A percentile compares a stretch with the other conserved stretches of the same genome.
These are phyloP conservation scores for Phytophthora colocasiae DNA, from an alignment of 352 stramenopile genomes.

Conservation along the genomic window DNA sequence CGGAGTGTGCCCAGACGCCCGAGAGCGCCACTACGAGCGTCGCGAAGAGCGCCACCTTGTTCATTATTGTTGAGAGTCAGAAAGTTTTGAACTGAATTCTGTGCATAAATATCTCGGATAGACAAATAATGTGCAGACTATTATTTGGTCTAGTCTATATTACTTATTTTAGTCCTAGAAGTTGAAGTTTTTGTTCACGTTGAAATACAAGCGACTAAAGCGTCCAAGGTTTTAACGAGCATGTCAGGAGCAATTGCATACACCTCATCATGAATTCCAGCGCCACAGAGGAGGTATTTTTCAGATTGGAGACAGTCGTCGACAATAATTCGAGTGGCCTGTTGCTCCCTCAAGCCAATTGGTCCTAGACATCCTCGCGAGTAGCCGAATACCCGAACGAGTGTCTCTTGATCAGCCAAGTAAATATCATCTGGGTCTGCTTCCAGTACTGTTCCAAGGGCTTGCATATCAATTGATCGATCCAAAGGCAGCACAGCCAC, in stretches of 20 bases:
- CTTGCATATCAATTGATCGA: conserved; percentile 61
- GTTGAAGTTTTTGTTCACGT: too few relatives aligned
- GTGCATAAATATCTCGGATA: too few relatives aligned
- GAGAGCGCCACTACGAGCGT: conserved; percentile 14
- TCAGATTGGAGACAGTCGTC: conserved; percentile 39
- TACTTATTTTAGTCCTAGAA: too few relatives aligned
- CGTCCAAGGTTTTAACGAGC: conserved; percentile 20
- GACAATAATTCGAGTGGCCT: conserved; percentile 57
- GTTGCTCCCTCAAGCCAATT: conserved; percentile 64
- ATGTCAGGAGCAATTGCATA: conserved; percentile 47
- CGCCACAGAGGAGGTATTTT: conserved; percentile 57
- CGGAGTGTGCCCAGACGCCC: conserved; percentile 1
- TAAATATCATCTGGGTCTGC: conserved; percentile 39
- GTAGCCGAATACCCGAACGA: conserved; percentile 76
- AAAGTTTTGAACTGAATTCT: conserved; percentile 10
- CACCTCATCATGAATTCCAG: conserved; percentile 52
- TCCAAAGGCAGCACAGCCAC: conserved; percentile 61
- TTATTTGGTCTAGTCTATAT: too few relatives aligned
- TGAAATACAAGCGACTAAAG: conserved; percentile 27
- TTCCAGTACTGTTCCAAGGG: conserved; percentile 37
- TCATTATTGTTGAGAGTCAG: conserved; percentile 23
- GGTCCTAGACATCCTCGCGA: conserved; percentile 65
- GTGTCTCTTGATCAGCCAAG: conserved; percentile 59
- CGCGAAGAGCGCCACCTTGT: conserved; percentile 11
- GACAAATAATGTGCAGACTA: too few relatives aligned